Base-by-base conservation (phyloP, 805 yeast genomes). In the Peterozyma xylosa region DNA sequence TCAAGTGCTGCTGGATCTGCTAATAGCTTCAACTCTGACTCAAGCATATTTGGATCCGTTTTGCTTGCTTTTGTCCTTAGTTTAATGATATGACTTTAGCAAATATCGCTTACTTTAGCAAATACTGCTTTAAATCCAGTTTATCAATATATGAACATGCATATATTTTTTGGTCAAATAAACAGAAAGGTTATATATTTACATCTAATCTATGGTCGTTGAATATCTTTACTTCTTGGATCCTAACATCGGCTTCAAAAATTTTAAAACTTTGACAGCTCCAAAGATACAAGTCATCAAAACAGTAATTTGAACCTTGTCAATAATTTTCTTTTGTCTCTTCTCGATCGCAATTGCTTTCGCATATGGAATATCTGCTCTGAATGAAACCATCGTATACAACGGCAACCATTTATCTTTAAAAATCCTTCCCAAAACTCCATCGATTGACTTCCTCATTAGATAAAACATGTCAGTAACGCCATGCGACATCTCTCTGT, bases 311-410 rank as follows among this genome's bases (percentile, higher is more conserved):
- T 41, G 42, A 16, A 41, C 14, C 17, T 21, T 36, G n/a, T 57
- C 59, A 40, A 88, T 57, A 3, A 86, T 70, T 11, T 48, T 55
- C 33, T 67, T 68, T 60, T 88, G 96, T 42, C 75, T 66, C 36
- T 62, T 57, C 41, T 78, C 78, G 33, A 71, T 68, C 9, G 59
- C 58, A 11, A 86, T 69, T 1, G 95, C 95, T 42, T 70, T 68
- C 1, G 88, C 74, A 56, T 90, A 90, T 9, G 84, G 69, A 32
- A 89, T 82, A 57, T 90, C 96, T 6, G 82, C 78, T 48, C 96
- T 70, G 66, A 90, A 90, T 1, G 96, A 83, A 2, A 90, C 86
- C 97, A 90, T 89, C 9, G 96, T 81, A 61, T 90, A 90, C 53
- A 90, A 66, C 1, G 96, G 96, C 30, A 88, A 63, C 95, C 96